A percentile compares a stretch with the other conserved stretches of the same genome.
These are phyloP conservation scores for Adansonia grandidieri DNA, from an alignment of 441 rosid species.

Conservation along the genomic window DNA sequence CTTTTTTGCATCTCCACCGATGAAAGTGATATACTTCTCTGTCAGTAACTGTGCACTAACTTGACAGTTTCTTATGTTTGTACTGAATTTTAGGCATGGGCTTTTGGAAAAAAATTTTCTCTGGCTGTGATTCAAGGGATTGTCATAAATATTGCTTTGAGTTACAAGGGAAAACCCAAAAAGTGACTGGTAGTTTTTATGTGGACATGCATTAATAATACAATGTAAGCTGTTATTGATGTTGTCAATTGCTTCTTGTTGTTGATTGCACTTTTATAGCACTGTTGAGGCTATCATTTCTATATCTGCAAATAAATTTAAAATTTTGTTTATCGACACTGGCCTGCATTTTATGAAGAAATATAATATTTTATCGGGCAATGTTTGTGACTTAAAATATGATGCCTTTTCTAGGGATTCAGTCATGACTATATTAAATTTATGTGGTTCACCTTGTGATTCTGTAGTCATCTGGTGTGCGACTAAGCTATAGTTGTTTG, in stretches of 20 bases:
- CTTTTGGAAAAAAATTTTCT: background rate
- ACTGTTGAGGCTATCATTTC: conserved; percentile 9
- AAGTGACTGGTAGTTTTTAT: conserved; percentile 1
- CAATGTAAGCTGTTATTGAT: background rate
- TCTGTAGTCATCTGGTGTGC: conserved; percentile 20
- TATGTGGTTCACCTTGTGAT: background rate
- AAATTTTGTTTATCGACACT: conserved; percentile 12
- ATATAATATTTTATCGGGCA: no score
- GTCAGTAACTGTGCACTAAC: background rate
- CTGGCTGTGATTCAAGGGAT: conserved; percentile 3
- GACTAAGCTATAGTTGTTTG: conserved; percentile 28
- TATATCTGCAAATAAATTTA: background rate
- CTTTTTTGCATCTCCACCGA: background rate
- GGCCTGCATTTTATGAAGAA: background rate
- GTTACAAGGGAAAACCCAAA: background rate
- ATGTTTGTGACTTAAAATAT: no score
- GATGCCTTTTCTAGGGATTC: conserved; percentile 18
- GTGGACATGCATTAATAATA: background rate
- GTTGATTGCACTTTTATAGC: background rate
- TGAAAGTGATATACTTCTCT: background rate
- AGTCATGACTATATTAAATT: conserved; percentile 11
- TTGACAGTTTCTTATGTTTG: conserved; percentile 9
- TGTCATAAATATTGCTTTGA: conserved; percentile 5
- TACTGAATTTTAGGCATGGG: background rate
- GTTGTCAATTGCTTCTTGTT: conserved; percentile 2